phyloP scores from a whole-genome alignment of 441 rosid species.

The Arabidopsis hybrid region DNA sequence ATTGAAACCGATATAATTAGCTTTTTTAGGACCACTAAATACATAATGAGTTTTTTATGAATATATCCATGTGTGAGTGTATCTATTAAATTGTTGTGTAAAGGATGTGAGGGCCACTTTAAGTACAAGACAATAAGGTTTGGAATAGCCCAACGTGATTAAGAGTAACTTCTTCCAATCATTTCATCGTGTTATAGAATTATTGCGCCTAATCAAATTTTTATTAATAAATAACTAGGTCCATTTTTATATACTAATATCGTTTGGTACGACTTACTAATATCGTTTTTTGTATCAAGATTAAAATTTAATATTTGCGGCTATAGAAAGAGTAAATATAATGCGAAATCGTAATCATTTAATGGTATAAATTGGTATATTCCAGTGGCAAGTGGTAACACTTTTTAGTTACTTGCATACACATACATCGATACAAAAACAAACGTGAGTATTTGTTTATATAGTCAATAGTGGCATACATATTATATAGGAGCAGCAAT shows the following conservation, averaged over 20 bases:
- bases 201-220: constrained; percentile 33
- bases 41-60: constrained; percentile 13
- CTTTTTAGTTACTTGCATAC: constrained; percentile 22
- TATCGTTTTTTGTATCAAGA: constrained; percentile 9
- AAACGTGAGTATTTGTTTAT: constrained; percentile 16
- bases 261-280: constrained; percentile 25
- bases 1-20: constrained; percentile 17
- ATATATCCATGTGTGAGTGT: constrained; percentile 42
- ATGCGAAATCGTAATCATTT: constrained; percentile 18
- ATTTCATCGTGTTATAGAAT: constrained; percentile 44
- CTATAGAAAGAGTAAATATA: constrained; percentile 5
- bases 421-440: constrained; percentile 19
- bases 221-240: constrained; percentile 24
- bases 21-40: constrained; percentile 38
- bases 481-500: constrained; percentile 33
- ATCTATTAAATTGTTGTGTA: constrained; percentile 36
- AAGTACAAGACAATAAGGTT: constrained; percentile 44
- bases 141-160: constrained; percentile 46
- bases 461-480: constrained; percentile 1
- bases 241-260: background rate
- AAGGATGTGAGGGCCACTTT: constrained; percentile 50
- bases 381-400: constrained; percentile 37
- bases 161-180: constrained; percentile 47
- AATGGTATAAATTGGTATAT: constrained; percentile 30
- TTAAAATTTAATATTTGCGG: background rate